Conservation (phyloP, 1,284 basidiomycete species). For the Hemileia vastatrix region DNA sequence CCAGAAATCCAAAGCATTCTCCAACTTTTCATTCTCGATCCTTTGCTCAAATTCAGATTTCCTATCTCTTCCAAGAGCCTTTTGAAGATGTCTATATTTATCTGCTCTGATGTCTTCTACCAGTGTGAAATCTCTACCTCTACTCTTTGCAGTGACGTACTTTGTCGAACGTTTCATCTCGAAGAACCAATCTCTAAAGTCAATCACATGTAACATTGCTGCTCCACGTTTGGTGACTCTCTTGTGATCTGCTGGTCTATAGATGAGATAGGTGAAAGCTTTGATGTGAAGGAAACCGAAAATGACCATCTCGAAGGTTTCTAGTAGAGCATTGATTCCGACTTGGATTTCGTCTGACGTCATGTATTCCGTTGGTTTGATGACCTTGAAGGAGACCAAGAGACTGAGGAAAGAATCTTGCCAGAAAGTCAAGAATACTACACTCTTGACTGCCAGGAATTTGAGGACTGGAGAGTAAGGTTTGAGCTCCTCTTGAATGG, state of each 20-base stretch:
- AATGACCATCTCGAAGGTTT: conserved; percentile 59
- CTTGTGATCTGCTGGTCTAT: conserved; percentile 44
- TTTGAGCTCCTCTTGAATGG: conserved; percentile 52
- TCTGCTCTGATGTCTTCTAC: no score
- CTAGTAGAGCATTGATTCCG: conserved; percentile 59
- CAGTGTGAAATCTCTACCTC: no score
- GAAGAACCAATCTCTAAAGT: conserved; percentile 36
- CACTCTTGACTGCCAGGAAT: conserved; percentile 61
- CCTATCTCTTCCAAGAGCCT: conserved; percentile 30
- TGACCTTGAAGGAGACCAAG: conserved; percentile 55
- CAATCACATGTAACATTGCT: conserved; percentile 31
- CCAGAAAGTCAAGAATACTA: conserved; percentile 72
- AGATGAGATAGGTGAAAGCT: conserved; percentile 63
- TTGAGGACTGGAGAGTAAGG: background rate
- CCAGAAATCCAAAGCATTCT: conserved; percentile 28
- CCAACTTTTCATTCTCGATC: conserved; percentile 22
- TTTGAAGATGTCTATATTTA: conserved; percentile 30
- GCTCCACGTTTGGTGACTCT: conserved; percentile 25
- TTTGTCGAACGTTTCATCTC: no score
- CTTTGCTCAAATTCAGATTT: conserved; percentile 26
- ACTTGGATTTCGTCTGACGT: conserved; percentile 65
- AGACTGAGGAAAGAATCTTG: conserved; percentile 58
- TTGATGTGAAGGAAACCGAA: conserved; percentile 58
- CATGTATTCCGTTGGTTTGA: conserved; percentile 55
- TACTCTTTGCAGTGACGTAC: no score